Base-by-base conservation (phyloP, 257 asterid genomes). In the Solanum virginianum region DNA sequence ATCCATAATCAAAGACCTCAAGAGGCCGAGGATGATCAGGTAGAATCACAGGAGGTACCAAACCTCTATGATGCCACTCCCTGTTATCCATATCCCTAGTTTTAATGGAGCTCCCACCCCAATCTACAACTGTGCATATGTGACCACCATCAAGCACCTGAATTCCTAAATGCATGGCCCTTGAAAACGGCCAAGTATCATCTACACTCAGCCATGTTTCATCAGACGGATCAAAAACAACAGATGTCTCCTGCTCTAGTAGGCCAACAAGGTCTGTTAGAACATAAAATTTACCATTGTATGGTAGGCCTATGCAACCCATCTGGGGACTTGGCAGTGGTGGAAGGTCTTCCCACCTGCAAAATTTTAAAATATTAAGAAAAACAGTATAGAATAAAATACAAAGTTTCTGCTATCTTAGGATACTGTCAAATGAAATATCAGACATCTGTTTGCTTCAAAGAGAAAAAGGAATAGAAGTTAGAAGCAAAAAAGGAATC, bases 81-180 rank as follows among this genome's bases (percentile, higher is more conserved):
- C 29, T 57, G 49, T 53, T 20, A 17, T 79, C 65, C 8, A 79
- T 65, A 51, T 79, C 83, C 65, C 83, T 79, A 10, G 83, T 79
- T 79, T 79, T 36, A 54, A 79, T 32, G 63, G 83, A 29, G 47
- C 83, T 79, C 83, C 83, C 83, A 54, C 83, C 83, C 83, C 83
- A 79, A 79, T 79, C 83, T 4, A 53, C 83, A 79, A 79, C 49
- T 53, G 83, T 79, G 83, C 83, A 79, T 53, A 79, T 79, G 29
- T 79, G 83, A 53, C 83, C 83, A 79, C 65, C 83, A 79, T 79
- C 83, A 79, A 79, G 83, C 65, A 79, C 83, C 83, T 79, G 83
- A 79, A 79, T 79, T 79, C 83, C 83, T 65, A 79, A 79, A 79
- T 79, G 65, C 83, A 79, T 53, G 39, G 83, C 83, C 65, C 83